Conservation (phyloP, 306 rosid species). For the Gillenia trifoliata region DNA sequence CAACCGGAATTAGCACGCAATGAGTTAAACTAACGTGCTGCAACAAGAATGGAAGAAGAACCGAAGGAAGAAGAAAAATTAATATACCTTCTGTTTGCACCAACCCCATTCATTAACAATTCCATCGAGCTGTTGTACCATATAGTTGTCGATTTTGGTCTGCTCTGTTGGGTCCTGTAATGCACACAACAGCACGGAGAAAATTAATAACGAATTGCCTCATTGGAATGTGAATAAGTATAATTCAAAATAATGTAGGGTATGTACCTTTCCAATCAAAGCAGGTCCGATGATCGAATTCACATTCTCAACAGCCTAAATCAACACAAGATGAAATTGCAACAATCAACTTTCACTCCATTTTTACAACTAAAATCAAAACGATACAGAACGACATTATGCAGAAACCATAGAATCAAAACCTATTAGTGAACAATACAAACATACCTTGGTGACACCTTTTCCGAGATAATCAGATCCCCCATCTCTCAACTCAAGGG, state of each 20-base stretch:
- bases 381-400: neutral
- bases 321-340: neutral
- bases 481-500: slow-evolving; percentile 83
- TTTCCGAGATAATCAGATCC: slow-evolving; percentile 79
- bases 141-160: slow-evolving; percentile 52
- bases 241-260: neutral
- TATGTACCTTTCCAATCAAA: slow-evolving; percentile 55
- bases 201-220: slow-evolving; percentile 12
- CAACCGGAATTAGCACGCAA: neutral
- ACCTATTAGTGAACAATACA: neutral
- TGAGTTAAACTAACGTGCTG: too few species aligned
- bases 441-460: slow-evolving; percentile 58
- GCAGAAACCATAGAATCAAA: neutral
- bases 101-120: slow-evolving; percentile 87
- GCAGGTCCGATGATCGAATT: slow-evolving; percentile 65
- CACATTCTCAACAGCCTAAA: slow-evolving; percentile 68
- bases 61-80: neutral
- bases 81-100: slow-evolving; percentile 72
- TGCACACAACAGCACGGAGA: neutral
- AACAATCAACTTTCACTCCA: slow-evolving; percentile 5
- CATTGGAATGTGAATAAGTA: neutral
- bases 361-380: neutral
- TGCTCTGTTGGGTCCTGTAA: slow-evolving; percentile 69
- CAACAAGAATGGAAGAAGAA: neutral
- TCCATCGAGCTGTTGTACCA: slow-evolving; percentile 85